Evolutionary conservation across 2,329 filamentous ascomycete species (phyloP).

Genomic region (Pseudogymnoascus sp.): DNA sequence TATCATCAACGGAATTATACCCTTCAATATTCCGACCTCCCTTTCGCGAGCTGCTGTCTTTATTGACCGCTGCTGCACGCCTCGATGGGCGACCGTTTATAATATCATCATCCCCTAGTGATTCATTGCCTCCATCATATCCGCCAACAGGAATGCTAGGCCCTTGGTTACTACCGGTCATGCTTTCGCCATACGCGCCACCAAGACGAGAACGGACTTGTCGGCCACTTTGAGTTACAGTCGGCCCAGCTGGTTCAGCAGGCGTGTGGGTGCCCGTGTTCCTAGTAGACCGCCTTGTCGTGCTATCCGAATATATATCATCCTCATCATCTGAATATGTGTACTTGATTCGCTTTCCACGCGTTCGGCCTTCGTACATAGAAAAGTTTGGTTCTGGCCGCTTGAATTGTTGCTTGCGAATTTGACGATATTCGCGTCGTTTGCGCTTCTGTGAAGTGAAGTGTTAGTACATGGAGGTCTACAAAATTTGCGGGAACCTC

Average conservation of each 20-base stretch:
- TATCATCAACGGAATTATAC: conserved; percentile 53
- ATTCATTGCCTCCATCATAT: conserved; percentile 35
- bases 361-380: conserved; percentile 88
- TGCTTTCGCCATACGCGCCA: conserved; percentile 44
- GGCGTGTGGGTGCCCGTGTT: conserved; percentile 68
- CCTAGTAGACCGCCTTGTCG: conserved; percentile 58
- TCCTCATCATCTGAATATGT: conserved; percentile 83
- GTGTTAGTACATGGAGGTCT: neutral
- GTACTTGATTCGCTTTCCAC: conserved; percentile 93
- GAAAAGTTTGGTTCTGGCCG: conserved; percentile 47
- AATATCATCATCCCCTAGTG: conserved; percentile 34
- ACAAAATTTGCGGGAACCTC: neutral
- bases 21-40: conserved; percentile 39
- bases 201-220: conserved; percentile 61
- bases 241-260: conserved; percentile 52
- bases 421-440: conserved; percentile 81
- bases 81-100: conserved; percentile 31
- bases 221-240: conserved; percentile 76
- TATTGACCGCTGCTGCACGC: conserved; percentile 25
- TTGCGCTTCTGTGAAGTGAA: conserved; percentile 64
- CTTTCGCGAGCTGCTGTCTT: conserved; percentile 25
- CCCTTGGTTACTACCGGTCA: conserved; percentile 40
- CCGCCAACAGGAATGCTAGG: conserved; percentile 25
- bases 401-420: conserved; percentile 50
- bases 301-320: conserved; percentile 54